Conservation (phyloP, 441 rosid genomes). For the Brassica balearica region DNA sequence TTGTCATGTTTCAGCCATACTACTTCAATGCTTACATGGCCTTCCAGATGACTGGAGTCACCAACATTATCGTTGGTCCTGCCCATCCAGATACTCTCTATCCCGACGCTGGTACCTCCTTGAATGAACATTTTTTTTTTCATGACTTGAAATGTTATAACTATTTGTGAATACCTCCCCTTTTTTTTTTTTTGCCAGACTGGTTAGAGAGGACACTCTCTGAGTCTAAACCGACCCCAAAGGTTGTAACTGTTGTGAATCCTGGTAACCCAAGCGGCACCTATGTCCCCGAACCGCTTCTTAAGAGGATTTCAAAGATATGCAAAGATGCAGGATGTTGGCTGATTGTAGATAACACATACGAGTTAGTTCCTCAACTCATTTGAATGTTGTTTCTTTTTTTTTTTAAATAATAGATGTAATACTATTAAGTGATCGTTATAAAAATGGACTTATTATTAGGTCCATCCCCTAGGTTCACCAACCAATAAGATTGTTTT, state of each 20-base stretch:
- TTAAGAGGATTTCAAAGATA: constrained; percentile 89
- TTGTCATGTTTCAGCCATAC: constrained; percentile 97
- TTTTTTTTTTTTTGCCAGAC: neutral
- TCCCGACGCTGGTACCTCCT: constrained; percentile 84
- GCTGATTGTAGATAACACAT: constrained; percentile 98
- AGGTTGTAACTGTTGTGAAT: constrained; percentile 92
- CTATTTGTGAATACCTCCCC: neutral
- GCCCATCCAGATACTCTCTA: constrained; percentile 70
- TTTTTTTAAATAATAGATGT: too few species aligned
- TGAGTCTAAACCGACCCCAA: constrained; percentile 82
- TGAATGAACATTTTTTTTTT: neutral
- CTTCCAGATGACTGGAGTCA: constrained; percentile 98
- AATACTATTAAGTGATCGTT: too few species aligned
- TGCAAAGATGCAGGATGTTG: constrained; percentile 91
- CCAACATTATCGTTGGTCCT: constrained; percentile 89
- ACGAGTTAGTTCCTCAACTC: constrained; percentile 79
- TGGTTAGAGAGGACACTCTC: constrained; percentile 45
- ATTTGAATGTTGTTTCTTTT: constrained; percentile 65
- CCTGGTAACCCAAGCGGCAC: constrained; percentile 98
- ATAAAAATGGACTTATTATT: too few species aligned
- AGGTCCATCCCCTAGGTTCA: too few species aligned
- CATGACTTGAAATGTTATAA: neutral
- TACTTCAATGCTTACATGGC: constrained; percentile 98
- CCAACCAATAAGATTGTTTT: too few species aligned
- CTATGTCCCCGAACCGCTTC: constrained; percentile 84